Conservation (phyloP, 2,329 filamentous ascomycete species). For the Lachnellula hyalina region DNA sequence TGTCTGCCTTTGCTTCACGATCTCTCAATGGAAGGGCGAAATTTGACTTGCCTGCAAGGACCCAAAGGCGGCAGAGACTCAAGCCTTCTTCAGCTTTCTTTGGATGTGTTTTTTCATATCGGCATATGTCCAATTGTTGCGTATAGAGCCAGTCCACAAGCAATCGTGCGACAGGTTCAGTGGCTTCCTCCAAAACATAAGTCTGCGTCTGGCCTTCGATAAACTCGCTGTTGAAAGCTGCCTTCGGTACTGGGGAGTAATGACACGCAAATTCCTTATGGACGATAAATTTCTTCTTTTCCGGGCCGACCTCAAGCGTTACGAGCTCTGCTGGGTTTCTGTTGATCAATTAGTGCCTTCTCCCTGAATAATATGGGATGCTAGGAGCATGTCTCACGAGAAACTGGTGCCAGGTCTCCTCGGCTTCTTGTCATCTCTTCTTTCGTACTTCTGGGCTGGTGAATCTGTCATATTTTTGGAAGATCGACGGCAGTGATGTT, state of each 20-base stretch:
- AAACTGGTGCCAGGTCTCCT: background rate
- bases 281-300: background rate
- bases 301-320: background rate
- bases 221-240: slow-evolving; percentile 5
- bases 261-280: slow-evolving; percentile 9
- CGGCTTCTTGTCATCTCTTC: background rate
- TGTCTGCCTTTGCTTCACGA: too few species aligned
- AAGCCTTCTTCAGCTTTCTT: background rate
- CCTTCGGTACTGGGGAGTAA: background rate
- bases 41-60: slow-evolving; percentile 2
- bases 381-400: background rate
- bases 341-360: background rate
- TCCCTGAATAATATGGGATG: background rate
- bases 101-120: background rate
- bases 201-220: slow-evolving; percentile 5
- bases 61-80: background rate
- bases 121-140: background rate
- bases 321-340: background rate
- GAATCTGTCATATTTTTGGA: too few species aligned
- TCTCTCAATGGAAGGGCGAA: too few species aligned
- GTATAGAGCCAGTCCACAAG: slow-evolving; percentile 6
- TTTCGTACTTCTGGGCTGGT: too few species aligned
- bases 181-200: slow-evolving; percentile 3
- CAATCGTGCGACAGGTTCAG: background rate
- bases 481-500: too few species aligned